These are phyloP conservation scores for Tremellales sp. DNA, from an alignment of 1,284 basidiomycete species.

Conservation along the genomic window DNA sequence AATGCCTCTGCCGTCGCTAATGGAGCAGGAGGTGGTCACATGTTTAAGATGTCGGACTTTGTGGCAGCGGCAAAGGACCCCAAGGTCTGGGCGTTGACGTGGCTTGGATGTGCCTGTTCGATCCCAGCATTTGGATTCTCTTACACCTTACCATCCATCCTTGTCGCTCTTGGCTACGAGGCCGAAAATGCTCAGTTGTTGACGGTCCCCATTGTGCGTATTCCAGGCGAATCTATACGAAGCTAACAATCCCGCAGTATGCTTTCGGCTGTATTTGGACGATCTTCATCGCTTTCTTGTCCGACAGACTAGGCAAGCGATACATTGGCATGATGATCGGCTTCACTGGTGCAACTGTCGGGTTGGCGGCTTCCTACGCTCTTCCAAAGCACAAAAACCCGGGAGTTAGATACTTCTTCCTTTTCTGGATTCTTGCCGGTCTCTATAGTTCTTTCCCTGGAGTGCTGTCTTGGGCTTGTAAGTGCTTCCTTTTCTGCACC, in stretches of 20 bases:
- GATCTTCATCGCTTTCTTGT: conserved; percentile 10
- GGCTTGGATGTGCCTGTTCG: neutral
- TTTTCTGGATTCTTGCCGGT: conserved; percentile 9
- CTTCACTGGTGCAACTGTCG: conserved; percentile 22
- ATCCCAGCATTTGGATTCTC: conserved; percentile 9
- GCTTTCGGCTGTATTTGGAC: neutral
- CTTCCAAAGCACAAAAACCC: conserved; percentile 18
- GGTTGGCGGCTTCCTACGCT: conserved; percentile 20
- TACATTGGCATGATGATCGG: conserved; percentile 15
- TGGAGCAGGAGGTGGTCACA: neutral
- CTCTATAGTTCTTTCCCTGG: conserved; percentile 7
- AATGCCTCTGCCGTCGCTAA: neutral
- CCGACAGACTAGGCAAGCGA: conserved; percentile 16
- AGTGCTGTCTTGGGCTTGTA: conserved; percentile 10
- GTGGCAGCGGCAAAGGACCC: neutral
- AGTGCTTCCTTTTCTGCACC: neutral
- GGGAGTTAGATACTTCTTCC: conserved; percentile 21
- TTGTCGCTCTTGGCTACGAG: conserved; percentile 26
- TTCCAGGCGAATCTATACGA: neutral
- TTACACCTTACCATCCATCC: conserved; percentile 22
- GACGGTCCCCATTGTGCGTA: conserved; percentile 16
- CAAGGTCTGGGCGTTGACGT: neutral
- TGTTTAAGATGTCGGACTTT: neutral
- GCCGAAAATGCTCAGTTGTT: conserved; percentile 26
- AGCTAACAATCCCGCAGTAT: neutral